Percentiles rank a stretch among this genome's conserved stretches.
phyloP scores from a whole-genome alignment of 495 filamentous ascomycete species.

The Neurospora cerealis region DNA sequence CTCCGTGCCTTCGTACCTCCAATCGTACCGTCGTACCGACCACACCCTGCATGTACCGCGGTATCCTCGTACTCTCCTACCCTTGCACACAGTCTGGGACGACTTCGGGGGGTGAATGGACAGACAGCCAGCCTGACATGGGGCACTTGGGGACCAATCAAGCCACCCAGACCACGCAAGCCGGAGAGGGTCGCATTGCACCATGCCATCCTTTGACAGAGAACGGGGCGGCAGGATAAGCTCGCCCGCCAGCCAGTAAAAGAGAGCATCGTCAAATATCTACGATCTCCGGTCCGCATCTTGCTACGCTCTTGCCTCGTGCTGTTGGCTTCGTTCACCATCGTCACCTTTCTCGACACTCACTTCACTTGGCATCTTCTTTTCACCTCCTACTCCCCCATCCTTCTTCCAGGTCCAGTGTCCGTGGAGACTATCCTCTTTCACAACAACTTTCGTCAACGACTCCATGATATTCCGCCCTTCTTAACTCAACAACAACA shows the following conservation, averaged over 20 bases:
- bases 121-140: conserved; percentile 19
- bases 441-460: not conserved
- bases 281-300: conserved; percentile 21
- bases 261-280: conserved; percentile 22
- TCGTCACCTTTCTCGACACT: conserved; percentile 24
- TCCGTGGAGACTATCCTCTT: conserved; percentile 6
- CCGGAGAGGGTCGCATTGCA: conserved; percentile 14
- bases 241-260: conserved; percentile 1
- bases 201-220: conserved; percentile 16
- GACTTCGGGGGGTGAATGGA: not conserved
- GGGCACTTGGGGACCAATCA: conserved; percentile 21
- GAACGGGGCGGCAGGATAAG: conserved; percentile 23
- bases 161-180: conserved; percentile 24
- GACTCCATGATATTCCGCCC: not conserved
- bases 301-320: conserved; percentile 13
- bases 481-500: not conserved
- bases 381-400: conserved; percentile 9
- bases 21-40: not conserved
- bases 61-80: not conserved
- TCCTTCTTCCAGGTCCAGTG: conserved; percentile 5
- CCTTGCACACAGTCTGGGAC: not conserved
- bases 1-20: not conserved
- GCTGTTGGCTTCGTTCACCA: conserved; percentile 9
- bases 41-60: not conserved
- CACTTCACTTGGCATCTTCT: conserved; percentile 10